These are phyloP conservation scores for Umbelopsis ramanniana DNA, from an alignment of 192 early-diverging fungal species.

Conservation along the genomic window DNA sequence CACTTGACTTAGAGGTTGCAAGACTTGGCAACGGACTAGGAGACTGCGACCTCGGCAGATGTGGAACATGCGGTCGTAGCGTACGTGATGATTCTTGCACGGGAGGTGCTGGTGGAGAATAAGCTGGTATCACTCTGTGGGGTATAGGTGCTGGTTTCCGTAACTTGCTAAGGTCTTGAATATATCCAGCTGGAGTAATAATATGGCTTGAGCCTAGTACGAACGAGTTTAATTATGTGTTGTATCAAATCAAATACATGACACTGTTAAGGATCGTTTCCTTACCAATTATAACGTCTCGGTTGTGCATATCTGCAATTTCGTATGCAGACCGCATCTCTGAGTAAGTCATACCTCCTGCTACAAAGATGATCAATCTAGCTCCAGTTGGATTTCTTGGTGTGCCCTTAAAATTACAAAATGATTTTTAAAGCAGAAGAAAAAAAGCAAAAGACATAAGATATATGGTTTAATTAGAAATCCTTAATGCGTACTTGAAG, in stretches of 20 bases:
- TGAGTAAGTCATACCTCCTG: conserved; percentile 80
- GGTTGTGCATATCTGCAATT: conserved; percentile 57
- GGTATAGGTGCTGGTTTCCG: conserved; percentile 17
- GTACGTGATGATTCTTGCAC: conserved; percentile 8
- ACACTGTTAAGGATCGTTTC: neutral
- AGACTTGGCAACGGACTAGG: conserved; percentile 10
- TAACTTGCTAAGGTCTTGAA: conserved; percentile 32
- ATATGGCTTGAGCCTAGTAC: conserved; percentile 31
- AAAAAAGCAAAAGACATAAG: too few relatives aligned
- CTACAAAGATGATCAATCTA: conserved; percentile 78
- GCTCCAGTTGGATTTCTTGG: conserved; percentile 50
- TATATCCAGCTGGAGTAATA: conserved; percentile 29
- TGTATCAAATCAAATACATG: neutral
- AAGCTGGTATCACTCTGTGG: conserved; percentile 28
- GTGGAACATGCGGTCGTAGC: neutral
- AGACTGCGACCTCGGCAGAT: neutral
- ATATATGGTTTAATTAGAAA: neutral
- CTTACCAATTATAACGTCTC: conserved; percentile 77
- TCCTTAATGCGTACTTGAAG: neutral
- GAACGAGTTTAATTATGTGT: neutral
- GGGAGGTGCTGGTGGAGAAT: conserved; percentile 24
- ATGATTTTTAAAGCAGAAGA: neutral
- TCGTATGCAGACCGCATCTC: conserved; percentile 78
- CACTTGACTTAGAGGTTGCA: conserved; percentile 14
- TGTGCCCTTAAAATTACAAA: conserved; percentile 14